Conservation (phyloP, 305 asterid species). For the Fraxinus baroniana region DNA sequence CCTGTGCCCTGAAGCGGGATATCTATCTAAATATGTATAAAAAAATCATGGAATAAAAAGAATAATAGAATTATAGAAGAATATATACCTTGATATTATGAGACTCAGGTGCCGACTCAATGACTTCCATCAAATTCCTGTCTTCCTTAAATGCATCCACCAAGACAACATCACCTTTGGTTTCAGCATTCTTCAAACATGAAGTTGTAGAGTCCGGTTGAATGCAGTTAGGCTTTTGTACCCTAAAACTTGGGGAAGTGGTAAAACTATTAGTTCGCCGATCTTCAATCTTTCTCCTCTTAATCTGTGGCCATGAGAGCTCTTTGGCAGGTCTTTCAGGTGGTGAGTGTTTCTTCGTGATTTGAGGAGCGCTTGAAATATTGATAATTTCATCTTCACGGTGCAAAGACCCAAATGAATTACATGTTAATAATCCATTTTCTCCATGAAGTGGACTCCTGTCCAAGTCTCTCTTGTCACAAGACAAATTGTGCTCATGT, state of each 20-base stretch:
- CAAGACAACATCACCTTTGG: conserved; percentile 29
- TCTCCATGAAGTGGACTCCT: conserved; percentile 25
- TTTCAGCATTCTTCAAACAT: conserved; percentile 29
- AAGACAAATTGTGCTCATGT: conserved; percentile 19
- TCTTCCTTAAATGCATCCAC: conserved; percentile 33
- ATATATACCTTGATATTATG: conserved; percentile 50
- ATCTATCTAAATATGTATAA: conserved; percentile 10
- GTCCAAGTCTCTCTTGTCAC: neutral
- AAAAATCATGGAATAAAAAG: neutral
- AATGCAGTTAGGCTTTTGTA: conserved; percentile 28
- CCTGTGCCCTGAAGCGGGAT: neutral
- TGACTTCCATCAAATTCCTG: conserved; percentile 37
- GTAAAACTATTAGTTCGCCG: conserved; percentile 40
- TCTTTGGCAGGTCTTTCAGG: conserved; percentile 28
- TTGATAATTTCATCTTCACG: conserved; percentile 16
- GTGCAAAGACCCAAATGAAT: conserved; percentile 35
- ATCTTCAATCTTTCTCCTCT: conserved; percentile 61
- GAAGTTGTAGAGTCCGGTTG: conserved; percentile 32
- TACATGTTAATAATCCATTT: conserved; percentile 29
- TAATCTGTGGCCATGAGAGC: conserved; percentile 66
- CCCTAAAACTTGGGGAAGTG: conserved; percentile 42
- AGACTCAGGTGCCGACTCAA: conserved; percentile 27
- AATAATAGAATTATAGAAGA: conserved; percentile 18
- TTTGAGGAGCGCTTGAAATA: conserved; percentile 19
- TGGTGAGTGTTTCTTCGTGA: conserved; percentile 22